These are phyloP conservation scores for Trifolium fragiferum DNA, from an alignment of 306 rosid species.

Conservation along the genomic window DNA sequence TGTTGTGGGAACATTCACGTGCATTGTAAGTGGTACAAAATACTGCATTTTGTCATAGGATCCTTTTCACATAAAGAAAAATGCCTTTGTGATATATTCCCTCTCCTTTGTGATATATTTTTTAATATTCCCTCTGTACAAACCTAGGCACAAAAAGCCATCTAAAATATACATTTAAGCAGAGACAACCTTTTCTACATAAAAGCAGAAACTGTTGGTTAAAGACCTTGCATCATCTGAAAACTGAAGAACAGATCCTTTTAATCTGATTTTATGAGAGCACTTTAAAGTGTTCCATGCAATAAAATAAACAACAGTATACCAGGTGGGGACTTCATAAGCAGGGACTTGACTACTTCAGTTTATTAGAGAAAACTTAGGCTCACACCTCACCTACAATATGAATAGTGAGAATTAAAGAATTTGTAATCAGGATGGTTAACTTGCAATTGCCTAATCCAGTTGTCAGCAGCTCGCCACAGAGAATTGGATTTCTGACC, in stretches of 20 bases:
- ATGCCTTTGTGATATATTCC: no score
- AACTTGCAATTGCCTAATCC: conserved; percentile 61
- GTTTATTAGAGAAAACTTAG: conserved; percentile 13
- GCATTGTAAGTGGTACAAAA: no score
- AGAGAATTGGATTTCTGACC: conserved; percentile 58
- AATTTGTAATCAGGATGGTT: conserved; percentile 69
- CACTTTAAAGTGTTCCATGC: conserved; percentile 5
- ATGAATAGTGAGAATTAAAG: conserved; percentile 55
- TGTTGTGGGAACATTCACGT: no score
- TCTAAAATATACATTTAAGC: not conserved
- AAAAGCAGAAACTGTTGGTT: conserved; percentile 21
- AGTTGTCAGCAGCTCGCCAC: conserved; percentile 62
- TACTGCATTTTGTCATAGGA: no score
- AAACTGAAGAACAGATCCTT: conserved; percentile 29
- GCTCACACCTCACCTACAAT: conserved; percentile 46
- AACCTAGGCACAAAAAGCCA: conserved; percentile 1
- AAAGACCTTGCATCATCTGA: conserved; percentile 10
- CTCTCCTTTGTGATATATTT: no score
- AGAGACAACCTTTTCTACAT: conserved; percentile 12
- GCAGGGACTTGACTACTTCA: conserved; percentile 10
- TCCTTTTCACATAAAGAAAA: no score
- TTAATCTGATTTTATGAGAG: not conserved
- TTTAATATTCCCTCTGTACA: conserved; percentile 1
- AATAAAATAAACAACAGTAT: not conserved
- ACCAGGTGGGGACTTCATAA: not conserved